Evolutionary conservation across 1,284 basidiomycete species (phyloP).

Genomic region (Phylloboletellus chloephorus): DNA sequence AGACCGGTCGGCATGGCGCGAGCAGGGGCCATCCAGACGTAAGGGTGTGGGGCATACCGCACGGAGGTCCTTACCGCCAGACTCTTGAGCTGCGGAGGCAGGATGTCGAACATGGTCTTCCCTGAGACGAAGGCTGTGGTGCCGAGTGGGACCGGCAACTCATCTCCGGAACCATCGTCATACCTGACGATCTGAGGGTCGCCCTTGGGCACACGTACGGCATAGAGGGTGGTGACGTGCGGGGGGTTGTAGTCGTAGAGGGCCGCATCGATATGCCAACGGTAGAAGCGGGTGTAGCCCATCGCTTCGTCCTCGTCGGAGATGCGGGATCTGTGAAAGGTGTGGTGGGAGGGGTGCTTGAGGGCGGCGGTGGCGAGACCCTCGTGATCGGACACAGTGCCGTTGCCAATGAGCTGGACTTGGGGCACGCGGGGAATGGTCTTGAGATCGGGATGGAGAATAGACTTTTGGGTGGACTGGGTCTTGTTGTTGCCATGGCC

Average conservation of each 20-base stretch:
- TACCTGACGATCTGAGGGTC: slow-evolving; percentile 67
- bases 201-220: slow-evolving; percentile 69
- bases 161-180: slow-evolving; percentile 86
- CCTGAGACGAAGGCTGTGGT: slow-evolving; percentile 84
- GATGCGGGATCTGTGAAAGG: slow-evolving; percentile 84
- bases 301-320: slow-evolving; percentile 71
- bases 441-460: slow-evolving; percentile 81
- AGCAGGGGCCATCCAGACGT: slow-evolving; percentile 73
- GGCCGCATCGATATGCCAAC: slow-evolving; percentile 94
- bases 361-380: slow-evolving; percentile 67
- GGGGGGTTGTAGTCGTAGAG: slow-evolving; percentile 86
- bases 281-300: slow-evolving; percentile 80
- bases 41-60: slow-evolving; percentile 66
- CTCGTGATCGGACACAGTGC: slow-evolving; percentile 68
- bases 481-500: slow-evolving; percentile 86
- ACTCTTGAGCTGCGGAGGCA: slow-evolving; percentile 72
- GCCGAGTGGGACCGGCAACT: slow-evolving; percentile 76
- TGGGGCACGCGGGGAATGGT: slow-evolving; percentile 82
- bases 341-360: slow-evolving; percentile 81
- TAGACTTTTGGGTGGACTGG: slow-evolving; percentile 62
- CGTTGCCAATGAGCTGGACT: slow-evolving; percentile 84
- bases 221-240: slow-evolving; percentile 85
- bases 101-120: slow-evolving; percentile 79
- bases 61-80: slow-evolving; percentile 69
- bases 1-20: slow-evolving; percentile 61